Evolutionary conservation across 164 flowering plant species (phyloP).

Genomic region (Vitis riparia): DNA sequence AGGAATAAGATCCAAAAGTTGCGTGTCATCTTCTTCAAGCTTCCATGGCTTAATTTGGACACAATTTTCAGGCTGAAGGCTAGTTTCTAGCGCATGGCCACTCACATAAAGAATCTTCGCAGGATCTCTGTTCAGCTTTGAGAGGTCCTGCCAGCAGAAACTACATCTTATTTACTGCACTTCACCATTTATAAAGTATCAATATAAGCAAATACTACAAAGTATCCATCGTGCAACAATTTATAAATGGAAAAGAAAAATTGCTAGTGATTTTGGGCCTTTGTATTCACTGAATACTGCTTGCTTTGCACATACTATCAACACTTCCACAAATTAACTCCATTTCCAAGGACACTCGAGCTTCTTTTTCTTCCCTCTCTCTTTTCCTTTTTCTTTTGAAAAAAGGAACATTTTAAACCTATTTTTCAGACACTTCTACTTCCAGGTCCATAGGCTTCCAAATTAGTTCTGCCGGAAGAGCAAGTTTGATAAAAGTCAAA

Average conservation of each 20-base stretch:
- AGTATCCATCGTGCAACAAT: too few species aligned
- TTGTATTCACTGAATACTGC: not conserved
- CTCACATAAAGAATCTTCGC: slow-evolving; percentile 72
- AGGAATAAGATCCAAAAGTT: slow-evolving; percentile 84
- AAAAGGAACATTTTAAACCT: too few species aligned
- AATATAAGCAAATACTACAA: too few species aligned
- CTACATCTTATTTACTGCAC: not conserved
- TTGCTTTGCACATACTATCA: slow-evolving; percentile 1
- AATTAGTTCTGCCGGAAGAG: too few species aligned
- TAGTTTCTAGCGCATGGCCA: slow-evolving; percentile 68
- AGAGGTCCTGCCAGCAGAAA: slow-evolving; percentile 63
- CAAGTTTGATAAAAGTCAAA: too few species aligned
- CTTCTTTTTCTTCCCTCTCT: too few species aligned
- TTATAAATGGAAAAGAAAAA: too few species aligned
- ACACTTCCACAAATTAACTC: not conserved
- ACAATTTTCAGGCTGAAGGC: slow-evolving; percentile 86
- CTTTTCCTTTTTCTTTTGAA: too few species aligned
- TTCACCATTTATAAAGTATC: not conserved
- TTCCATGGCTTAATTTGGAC: slow-evolving; percentile 76
- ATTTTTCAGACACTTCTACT: too few species aligned
- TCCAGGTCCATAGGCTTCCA: too few species aligned
- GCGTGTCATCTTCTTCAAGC: slow-evolving; percentile 70
- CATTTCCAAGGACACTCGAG: not conserved
- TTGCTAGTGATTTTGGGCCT: not conserved
- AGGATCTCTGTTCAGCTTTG: slow-evolving; percentile 90